A percentile compares a stretch with the other conserved stretches of the same genome.
These are phyloP conservation scores for Rostrohypoxylon terebratum DNA, from an alignment of 495 filamentous ascomycete genomes.

Conservation along the genomic window DNA sequence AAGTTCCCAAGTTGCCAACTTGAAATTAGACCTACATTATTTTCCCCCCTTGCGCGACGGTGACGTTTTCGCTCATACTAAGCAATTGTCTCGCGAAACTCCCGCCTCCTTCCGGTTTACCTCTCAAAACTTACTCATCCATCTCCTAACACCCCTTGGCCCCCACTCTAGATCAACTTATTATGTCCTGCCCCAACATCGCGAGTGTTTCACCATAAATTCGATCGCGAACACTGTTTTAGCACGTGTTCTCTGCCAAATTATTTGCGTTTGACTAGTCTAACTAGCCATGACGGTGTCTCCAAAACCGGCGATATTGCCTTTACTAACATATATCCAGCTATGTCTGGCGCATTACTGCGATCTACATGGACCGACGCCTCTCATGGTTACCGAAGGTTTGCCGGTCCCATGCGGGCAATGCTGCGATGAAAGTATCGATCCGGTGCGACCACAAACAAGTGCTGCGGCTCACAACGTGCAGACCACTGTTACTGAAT, in stretches of 20 bases:
- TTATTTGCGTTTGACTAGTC: slow-evolving; percentile 8
- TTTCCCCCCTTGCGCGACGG: slow-evolving; percentile 41
- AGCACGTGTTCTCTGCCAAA: slow-evolving; percentile 31
- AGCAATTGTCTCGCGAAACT: slow-evolving; percentile 30
- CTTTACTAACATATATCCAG: slow-evolving; percentile 66
- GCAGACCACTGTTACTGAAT: slow-evolving; percentile 53
- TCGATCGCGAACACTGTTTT: slow-evolving; percentile 25
- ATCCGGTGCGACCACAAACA: slow-evolving; percentile 48
- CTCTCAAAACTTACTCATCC: slow-evolving; percentile 30
- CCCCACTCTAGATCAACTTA: slow-evolving; percentile 26
- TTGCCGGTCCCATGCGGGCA: slow-evolving; percentile 79
- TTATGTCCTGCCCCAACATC: slow-evolving; percentile 15
- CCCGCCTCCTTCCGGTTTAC: slow-evolving; percentile 34
- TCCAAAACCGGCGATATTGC: slow-evolving; percentile 43
- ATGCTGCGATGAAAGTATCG: slow-evolving; percentile 68
- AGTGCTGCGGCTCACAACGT: slow-evolving; percentile 51
- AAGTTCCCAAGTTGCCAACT: slow-evolving; percentile 37
- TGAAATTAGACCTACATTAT: slow-evolving; percentile 31
- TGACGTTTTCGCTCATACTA: slow-evolving; percentile 41
- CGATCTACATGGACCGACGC: slow-evolving; percentile 94
- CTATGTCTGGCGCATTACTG: slow-evolving; percentile 96
- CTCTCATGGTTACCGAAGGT: slow-evolving; percentile 93
- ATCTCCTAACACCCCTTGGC: slow-evolving; percentile 24
- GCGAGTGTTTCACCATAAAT: slow-evolving; percentile 22
- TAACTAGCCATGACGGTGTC: slow-evolving; percentile 41